Evolutionary conservation across 164 flowering plant species (phyloP).

Genomic region (Magnolia officinalis): DNA sequence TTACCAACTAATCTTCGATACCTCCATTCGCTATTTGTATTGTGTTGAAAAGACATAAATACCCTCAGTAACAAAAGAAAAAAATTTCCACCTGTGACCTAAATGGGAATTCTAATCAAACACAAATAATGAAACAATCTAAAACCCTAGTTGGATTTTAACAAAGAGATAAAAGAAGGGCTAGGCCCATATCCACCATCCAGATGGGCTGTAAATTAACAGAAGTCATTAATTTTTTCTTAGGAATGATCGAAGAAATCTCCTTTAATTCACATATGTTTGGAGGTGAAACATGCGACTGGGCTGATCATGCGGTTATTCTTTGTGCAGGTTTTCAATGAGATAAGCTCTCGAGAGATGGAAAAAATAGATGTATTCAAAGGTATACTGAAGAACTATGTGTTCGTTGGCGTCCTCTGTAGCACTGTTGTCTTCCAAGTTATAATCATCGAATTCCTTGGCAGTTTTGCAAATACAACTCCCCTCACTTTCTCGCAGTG

Average conservation of each 20-base stretch:
- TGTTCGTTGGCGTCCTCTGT: conserved; percentile 65
- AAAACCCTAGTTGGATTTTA: too few relatives aligned
- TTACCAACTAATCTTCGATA: not conserved
- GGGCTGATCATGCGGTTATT: not conserved
- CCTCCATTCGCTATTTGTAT: not conserved
- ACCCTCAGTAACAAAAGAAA: too few relatives aligned
- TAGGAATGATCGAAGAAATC: not conserved
- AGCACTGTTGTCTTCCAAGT: conserved; percentile 74
- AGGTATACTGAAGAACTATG: conserved; percentile 78
- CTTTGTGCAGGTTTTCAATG: conserved; percentile 76
- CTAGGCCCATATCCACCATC: too few relatives aligned
- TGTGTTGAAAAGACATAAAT: too few relatives aligned
- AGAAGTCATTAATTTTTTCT: too few relatives aligned
- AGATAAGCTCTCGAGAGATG: conserved; percentile 92
- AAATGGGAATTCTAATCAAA: too few relatives aligned
- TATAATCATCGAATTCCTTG: conserved; percentile 71
- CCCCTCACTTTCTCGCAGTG: conserved; percentile 75
- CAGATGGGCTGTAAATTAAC: too few relatives aligned
- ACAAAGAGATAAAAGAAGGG: too few relatives aligned
- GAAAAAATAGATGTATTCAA: conserved; percentile 78
- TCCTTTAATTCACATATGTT: too few relatives aligned
- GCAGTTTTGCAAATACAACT: conserved; percentile 76
- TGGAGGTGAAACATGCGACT: not conserved
- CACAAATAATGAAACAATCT: too few relatives aligned
- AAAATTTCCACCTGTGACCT: too few relatives aligned